Evolutionary conservation across 1,139 yeast genomes (phyloP), one percentile per base, ranked within the genome.

Genomic region (Pneumocystis canis): DNA sequence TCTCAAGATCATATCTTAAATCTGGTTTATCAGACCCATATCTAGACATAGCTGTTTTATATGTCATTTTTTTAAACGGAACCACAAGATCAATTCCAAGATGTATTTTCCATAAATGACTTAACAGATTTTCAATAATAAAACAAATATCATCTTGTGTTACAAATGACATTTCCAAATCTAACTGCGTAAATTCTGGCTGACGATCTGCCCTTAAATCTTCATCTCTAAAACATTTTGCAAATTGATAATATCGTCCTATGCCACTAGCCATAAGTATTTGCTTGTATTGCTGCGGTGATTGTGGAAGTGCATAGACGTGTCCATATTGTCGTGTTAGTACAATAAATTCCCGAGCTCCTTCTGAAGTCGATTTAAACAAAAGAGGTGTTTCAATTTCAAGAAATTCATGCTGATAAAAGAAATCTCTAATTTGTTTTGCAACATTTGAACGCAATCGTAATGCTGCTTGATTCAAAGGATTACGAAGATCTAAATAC

Each of bases 1-100:
- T 81, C 53, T 77, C 73, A 58, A 88, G 69, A 5, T 75, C 73
- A 0, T 86, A 71, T 65, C 97, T 78, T 68, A 92, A 74, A 72
- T 92, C 97, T 0, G 99, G 99, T 73, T 92, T 92, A 71, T 92
- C 99, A 62, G 90, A 87, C 31, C 99, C 99, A 70, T 82, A 92
- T 31, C 75, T 76, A 1, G 80, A 71, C 73, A 94, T 79, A 0
- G 90, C 96, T 9, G 87, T 86, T 1, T 72, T 69, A 70, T 92
- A 92, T 1, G 81, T 76, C 65, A 89, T 70, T 64, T 78, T 79
- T 0, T 78, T 62, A 63, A 85, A 66, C 54, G 63, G 68, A 61
- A 30, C 11, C 16, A 63, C 60, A 57, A 65, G 41, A n/a, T 63
- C 63, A 5, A 63, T 57, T 7, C 60, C 61, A 35, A 77, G 75